A percentile compares a stretch with the other conserved stretches of the same genome.
These are phyloP conservation scores for Aspergillus flavus DNA, from an alignment of 2,329 filamentous ascomycete genomes.

Conservation along the genomic window DNA sequence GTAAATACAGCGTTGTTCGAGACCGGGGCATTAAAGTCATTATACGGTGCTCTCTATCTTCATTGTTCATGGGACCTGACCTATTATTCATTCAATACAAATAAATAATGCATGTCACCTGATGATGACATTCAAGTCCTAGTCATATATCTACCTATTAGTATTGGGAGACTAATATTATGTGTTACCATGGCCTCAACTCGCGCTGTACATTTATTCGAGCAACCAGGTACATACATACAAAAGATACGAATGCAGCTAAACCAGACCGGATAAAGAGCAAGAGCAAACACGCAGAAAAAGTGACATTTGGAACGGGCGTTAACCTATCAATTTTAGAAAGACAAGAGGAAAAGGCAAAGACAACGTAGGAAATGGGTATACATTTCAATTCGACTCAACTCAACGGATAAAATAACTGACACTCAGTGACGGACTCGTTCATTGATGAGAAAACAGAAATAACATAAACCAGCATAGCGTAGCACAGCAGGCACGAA, in stretches of 20 bases:
- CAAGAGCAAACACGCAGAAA: background rate
- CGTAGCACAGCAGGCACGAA: background rate
- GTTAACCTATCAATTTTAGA: background rate
- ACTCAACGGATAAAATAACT: conserved; percentile 6
- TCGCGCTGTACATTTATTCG: background rate
- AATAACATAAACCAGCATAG: background rate
- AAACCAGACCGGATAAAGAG: background rate
- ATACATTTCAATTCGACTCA: conserved; percentile 13
- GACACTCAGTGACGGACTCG: background rate
- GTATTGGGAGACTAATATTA: background rate
- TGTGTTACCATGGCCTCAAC: background rate
- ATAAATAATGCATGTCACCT: background rate
- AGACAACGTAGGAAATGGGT: conserved; percentile 13
- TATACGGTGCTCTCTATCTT: background rate
- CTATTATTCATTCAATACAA: background rate
- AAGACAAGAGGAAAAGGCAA: conserved; percentile 58
- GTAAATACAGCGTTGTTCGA: conserved; percentile 11
- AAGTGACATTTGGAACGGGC: background rate
- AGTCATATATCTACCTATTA: background rate
- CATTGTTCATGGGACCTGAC: background rate
- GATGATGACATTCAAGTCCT: background rate
- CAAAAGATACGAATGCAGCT: background rate
- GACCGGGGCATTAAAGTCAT: background rate
- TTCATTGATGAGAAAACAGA: background rate
- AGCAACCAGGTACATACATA: background rate